Percentiles rank a stretch among this genome's conserved stretches.
Evolutionary conservation across 2,329 filamentous ascomycete species (phyloP).

Genomic region (Epichloe elymi): DNA sequence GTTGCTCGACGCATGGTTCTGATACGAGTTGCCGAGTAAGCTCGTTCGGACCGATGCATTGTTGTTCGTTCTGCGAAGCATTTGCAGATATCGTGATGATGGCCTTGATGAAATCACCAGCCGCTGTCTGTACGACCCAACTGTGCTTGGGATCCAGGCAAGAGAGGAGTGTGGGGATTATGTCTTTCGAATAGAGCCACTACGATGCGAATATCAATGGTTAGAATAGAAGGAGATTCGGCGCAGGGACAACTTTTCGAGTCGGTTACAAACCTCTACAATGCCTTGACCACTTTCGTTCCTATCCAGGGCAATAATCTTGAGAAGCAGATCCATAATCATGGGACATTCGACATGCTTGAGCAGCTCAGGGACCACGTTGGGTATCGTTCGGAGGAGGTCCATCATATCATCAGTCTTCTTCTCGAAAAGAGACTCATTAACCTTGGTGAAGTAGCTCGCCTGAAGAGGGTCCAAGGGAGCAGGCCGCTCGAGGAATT

Average conservation of each 20-base stretch:
- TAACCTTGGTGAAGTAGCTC: constrained; percentile 97
- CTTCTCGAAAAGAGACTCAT: constrained; percentile 92
- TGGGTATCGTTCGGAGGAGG: constrained; percentile 72
- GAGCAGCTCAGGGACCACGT: constrained; percentile 72
- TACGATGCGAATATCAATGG: constrained; percentile 20
- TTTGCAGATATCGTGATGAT: constrained; percentile 99
- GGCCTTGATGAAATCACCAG: constrained; percentile 93
- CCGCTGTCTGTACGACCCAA: constrained; percentile 87
- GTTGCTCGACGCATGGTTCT: constrained; percentile 62
- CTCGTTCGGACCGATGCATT: constrained; percentile 97
- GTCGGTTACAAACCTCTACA: constrained; percentile 57
- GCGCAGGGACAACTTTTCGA: not conserved
- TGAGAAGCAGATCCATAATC: constrained; percentile 93
- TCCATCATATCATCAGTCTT: constrained; percentile 96
- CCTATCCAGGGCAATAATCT: constrained; percentile 93
- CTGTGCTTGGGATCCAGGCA: constrained; percentile 77
- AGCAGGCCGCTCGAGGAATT: constrained; percentile 70
- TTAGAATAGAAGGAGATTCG: not conserved
- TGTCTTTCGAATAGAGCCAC: constrained; percentile 84
- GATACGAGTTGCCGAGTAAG: constrained; percentile 92
- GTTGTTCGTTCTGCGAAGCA: constrained; percentile 93
- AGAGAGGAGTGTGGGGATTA: constrained; percentile 76
- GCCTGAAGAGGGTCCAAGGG: constrained; percentile 88
- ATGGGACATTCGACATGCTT: constrained; percentile 94
- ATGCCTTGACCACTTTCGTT: constrained; percentile 83